Evolutionary conservation across 2,329 filamentous ascomycete species (phyloP).

Genomic region (Drechmeria coniospora): DNA sequence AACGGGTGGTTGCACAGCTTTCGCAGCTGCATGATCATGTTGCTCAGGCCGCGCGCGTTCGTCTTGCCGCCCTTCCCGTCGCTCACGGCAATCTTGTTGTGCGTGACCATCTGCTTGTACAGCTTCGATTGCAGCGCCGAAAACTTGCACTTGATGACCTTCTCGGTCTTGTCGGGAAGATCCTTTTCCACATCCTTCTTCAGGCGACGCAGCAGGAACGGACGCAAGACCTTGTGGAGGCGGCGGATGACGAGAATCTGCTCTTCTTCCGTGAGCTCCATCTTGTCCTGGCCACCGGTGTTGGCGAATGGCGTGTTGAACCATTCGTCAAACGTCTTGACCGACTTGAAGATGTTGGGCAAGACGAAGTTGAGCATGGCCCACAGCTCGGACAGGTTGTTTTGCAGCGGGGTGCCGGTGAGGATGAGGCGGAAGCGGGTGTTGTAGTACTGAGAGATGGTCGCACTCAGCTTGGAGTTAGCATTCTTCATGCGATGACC

Average conservation of each 20-base stretch:
- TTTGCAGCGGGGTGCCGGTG: conserved; percentile 92
- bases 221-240: conserved; percentile 91
- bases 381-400: conserved; percentile 93
- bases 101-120: conserved; percentile 93
- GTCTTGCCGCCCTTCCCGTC: conserved; percentile 94
- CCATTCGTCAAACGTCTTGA: conserved; percentile 98
- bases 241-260: conserved; percentile 95
- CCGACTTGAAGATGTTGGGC: conserved; percentile 97
- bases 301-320: conserved; percentile 99
- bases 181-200: conserved; percentile 99
- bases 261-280: conserved; percentile 99
- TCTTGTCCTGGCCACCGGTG: conserved; percentile 93
- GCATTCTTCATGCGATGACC: conserved; percentile 99
- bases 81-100: conserved; percentile 87
- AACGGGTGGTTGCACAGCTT: conserved; percentile 99
- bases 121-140: conserved; percentile 84
- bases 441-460: conserved; percentile 86
- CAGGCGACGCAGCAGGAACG: conserved; percentile 91
- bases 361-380: conserved; percentile 96
- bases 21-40: conserved; percentile 99
- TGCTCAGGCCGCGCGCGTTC: conserved; percentile 84
- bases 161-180: conserved; percentile 94
- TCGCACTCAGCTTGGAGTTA: conserved; percentile 88
- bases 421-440: conserved; percentile 93
- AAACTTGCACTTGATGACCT: conserved; percentile 98